These are phyloP conservation scores for Globisporangium irregulare DNA, from an alignment of 352 stramenopile genomes.

Conservation along the genomic window DNA sequence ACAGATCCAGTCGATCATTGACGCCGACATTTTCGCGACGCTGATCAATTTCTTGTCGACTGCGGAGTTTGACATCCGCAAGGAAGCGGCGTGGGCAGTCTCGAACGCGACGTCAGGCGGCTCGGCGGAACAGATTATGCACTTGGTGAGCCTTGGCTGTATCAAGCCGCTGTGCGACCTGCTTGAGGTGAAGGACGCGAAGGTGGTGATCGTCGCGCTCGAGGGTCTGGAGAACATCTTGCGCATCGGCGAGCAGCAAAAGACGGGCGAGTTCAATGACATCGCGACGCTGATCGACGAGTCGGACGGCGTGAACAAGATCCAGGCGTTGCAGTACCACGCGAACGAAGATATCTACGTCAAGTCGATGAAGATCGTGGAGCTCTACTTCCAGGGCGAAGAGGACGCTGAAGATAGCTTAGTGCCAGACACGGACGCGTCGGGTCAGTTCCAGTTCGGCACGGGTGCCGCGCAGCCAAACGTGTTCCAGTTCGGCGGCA, in stretches of 20 bases:
- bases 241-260: slow-evolving; percentile 81
- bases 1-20: slow-evolving; percentile 98
- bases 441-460: slow-evolving; percentile 83
- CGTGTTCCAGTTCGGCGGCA: slow-evolving; percentile 84
- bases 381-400: slow-evolving; percentile 97
- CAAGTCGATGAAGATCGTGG: slow-evolving; percentile 97
- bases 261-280: slow-evolving; percentile 87
- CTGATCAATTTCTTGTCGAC: slow-evolving; percentile 96
- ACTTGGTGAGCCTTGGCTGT: slow-evolving; percentile 94
- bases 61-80: slow-evolving; percentile 95
- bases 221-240: slow-evolving; percentile 99
- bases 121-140: slow-evolving; percentile 95
- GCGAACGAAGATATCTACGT: slow-evolving; percentile 94
- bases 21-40: slow-evolving; percentile 96
- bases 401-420: slow-evolving; percentile 93
- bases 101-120: slow-evolving; percentile 90
- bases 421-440: slow-evolving; percentile 63
- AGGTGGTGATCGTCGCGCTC: slow-evolving; percentile 98
- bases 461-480: slow-evolving; percentile 57
- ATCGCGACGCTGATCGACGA: slow-evolving; percentile 96
- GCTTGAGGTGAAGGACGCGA: slow-evolving; percentile 94
- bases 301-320: slow-evolving; percentile 96
- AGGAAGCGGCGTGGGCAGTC: slow-evolving; percentile 85
- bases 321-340: slow-evolving; percentile 98
- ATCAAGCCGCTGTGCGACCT: slow-evolving; percentile 98